These are phyloP conservation scores for Alternaria sp. DNA, from an alignment of 2,329 filamentous ascomycete genomes.

Conservation along the genomic window DNA sequence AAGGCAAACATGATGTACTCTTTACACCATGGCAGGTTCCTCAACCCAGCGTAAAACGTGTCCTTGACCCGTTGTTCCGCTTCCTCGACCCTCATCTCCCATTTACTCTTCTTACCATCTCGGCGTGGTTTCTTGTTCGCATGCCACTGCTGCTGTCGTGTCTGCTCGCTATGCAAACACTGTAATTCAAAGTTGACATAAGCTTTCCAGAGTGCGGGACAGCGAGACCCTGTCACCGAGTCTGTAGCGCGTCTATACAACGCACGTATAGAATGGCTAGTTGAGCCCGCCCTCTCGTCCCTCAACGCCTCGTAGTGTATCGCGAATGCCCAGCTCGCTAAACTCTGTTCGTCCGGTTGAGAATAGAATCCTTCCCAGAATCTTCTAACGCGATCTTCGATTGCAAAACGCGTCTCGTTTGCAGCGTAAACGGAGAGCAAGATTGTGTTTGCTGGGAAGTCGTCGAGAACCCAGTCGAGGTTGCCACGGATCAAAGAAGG, in stretches of 20 bases:
- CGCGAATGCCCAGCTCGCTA: conserved; percentile 64
- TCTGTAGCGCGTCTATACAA: conserved; percentile 64
- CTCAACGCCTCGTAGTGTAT: conserved; percentile 64
- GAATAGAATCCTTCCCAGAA: conserved; percentile 61
- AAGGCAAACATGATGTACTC: conserved; percentile 67
- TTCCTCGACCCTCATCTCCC: conserved; percentile 29
- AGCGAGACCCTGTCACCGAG: conserved; percentile 36
- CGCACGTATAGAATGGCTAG: conserved; percentile 62
- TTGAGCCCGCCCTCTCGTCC: conserved; percentile 53
- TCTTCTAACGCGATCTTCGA: conserved; percentile 79
- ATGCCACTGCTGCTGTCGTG: neutral
- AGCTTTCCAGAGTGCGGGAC: conserved; percentile 42
- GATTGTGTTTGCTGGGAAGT: conserved; percentile 79
- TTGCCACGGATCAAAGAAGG: conserved; percentile 71
- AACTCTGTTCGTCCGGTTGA: conserved; percentile 39
- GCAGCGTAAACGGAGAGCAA: conserved; percentile 78
- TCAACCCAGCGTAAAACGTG: conserved; percentile 65
- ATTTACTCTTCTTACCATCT: conserved; percentile 34
- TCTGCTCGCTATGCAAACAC: conserved; percentile 25
- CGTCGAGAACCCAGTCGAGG: conserved; percentile 66
- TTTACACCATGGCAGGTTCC: conserved; percentile 70
- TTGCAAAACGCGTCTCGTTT: conserved; percentile 74
- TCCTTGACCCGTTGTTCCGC: conserved; percentile 57
- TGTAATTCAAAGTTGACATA: conserved; percentile 46
- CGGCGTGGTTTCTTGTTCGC: conserved; percentile 19